These are phyloP conservation scores for Nothophoma quercina DNA, from an alignment of 2,329 filamentous ascomycete species.

Conservation along the genomic window DNA sequence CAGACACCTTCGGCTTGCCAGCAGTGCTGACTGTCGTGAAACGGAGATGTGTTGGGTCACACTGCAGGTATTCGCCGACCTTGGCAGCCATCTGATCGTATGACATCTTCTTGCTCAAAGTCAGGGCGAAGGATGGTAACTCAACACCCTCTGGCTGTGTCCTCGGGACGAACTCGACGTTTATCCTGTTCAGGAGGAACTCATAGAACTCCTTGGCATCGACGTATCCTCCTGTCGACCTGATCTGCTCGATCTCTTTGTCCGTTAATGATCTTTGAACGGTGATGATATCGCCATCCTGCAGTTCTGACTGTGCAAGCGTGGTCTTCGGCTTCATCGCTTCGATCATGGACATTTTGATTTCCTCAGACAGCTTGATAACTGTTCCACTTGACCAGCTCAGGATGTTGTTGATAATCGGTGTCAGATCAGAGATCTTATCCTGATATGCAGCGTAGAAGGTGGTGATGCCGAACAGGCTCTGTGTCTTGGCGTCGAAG, in stretches of 20 bases:
- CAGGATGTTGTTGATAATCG: constrained; percentile 82
- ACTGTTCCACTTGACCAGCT: constrained; percentile 80
- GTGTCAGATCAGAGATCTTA: constrained; percentile 84
- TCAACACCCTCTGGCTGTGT: constrained; percentile 59
- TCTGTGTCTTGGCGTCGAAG: constrained; percentile 82
- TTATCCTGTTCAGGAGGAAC: constrained; percentile 84
- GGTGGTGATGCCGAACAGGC: constrained; percentile 77
- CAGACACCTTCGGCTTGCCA: constrained; percentile 77
- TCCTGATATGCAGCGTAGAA: constrained; percentile 88
- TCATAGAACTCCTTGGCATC: constrained; percentile 92
- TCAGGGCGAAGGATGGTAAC: constrained; percentile 75
- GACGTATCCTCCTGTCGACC: constrained; percentile 56
- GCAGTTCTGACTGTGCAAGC: constrained; percentile 88
- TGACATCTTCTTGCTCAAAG: constrained; percentile 84
- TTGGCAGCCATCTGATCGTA: constrained; percentile 89
- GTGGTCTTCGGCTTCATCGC: constrained; percentile 89
- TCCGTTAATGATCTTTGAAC: constrained; percentile 75
- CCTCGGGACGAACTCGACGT: constrained; percentile 77
- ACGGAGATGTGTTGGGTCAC: constrained; percentile 85
- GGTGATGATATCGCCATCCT: constrained; percentile 96
- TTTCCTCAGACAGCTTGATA: constrained; percentile 88
- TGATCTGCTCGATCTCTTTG: constrained; percentile 51
- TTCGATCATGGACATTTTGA: constrained; percentile 98
- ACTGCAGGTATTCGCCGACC: constrained; percentile 77
- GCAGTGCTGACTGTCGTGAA: constrained; percentile 87